Conservation (phyloP, 441 rosid species). For the Geranium incanum region DNA sequence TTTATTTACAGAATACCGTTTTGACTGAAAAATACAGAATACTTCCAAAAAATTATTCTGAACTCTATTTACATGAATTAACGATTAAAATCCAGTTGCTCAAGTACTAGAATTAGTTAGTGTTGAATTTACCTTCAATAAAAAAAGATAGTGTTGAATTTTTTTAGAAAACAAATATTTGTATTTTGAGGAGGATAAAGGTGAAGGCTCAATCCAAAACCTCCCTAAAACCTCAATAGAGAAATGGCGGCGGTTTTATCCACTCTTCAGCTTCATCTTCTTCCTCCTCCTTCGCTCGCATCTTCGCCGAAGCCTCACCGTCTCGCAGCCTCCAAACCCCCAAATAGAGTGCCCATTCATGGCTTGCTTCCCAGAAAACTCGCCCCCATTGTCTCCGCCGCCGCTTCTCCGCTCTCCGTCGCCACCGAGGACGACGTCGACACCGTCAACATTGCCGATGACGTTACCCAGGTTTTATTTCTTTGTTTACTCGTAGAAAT, state of each 20-base stretch:
- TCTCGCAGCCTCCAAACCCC: constrained; percentile 20
- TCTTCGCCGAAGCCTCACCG: constrained; percentile 19
- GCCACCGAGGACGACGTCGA: constrained; percentile 29
- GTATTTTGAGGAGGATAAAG: background rate
- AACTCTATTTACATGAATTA: too few relatives aligned
- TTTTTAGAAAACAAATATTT: too few relatives aligned
- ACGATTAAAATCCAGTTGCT: too few relatives aligned
- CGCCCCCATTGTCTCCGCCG: constrained; percentile 24
- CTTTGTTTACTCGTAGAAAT: background rate
- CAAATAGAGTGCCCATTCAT: constrained; percentile 16
- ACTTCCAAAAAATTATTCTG: too few relatives aligned
- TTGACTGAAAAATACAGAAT: too few relatives aligned
- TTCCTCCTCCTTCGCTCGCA: constrained; percentile 26
- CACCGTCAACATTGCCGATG: constrained; percentile 76
- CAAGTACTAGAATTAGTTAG: too few relatives aligned
- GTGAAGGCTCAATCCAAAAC: constrained; percentile 25
- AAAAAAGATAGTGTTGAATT: too few relatives aligned
- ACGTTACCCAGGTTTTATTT: constrained; percentile 72
- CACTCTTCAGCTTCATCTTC: constrained; percentile 38
- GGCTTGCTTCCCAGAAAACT: constrained; percentile 21
- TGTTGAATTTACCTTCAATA: too few relatives aligned
- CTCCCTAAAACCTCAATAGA: constrained; percentile 16
- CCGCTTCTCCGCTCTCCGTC: constrained; percentile 32
- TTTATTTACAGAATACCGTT: too few relatives aligned
- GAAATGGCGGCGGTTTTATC: constrained; percentile 35